Percentiles rank a stretch among this genome's conserved stretches.
Conservation (phyloP, 768 basidiomycete genomes). For the Leccinum incarnatum region DNA sequence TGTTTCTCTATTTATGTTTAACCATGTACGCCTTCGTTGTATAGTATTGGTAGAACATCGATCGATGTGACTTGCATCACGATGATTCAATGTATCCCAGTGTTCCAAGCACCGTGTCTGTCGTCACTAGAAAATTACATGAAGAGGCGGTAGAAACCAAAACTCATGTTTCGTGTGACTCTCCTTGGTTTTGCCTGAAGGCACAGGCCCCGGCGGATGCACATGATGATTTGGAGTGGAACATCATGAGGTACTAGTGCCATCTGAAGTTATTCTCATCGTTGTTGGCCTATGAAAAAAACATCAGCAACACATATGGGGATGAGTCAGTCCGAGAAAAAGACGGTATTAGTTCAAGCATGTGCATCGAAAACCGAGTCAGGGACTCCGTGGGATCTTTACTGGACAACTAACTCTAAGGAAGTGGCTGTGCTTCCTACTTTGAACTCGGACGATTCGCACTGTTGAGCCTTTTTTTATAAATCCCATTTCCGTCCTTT, state of each 20-base stretch:
- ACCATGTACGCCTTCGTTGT: constrained; percentile 9
- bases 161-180: neutral
- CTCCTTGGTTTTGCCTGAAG: neutral
- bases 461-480: too few species aligned
- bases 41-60: neutral
- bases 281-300: neutral
- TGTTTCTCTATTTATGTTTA: neutral
- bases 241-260: neutral
- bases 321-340: neutral
- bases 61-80: neutral
- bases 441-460: too few species aligned
- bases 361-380: neutral
- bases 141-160: neutral
- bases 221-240: neutral
- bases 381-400: neutral
- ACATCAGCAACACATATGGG: neutral
- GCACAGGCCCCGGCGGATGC: neutral
- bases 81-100: neutral
- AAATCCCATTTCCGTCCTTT: too few species aligned
- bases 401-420: too few species aligned
- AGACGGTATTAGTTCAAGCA: neutral
- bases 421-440: neutral
- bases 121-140: neutral
- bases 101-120: neutral
- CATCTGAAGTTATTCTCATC: neutral